phyloP scores from a whole-genome alignment of 108 stramenopile genomes.

The Cyclotella atomus region DNA sequence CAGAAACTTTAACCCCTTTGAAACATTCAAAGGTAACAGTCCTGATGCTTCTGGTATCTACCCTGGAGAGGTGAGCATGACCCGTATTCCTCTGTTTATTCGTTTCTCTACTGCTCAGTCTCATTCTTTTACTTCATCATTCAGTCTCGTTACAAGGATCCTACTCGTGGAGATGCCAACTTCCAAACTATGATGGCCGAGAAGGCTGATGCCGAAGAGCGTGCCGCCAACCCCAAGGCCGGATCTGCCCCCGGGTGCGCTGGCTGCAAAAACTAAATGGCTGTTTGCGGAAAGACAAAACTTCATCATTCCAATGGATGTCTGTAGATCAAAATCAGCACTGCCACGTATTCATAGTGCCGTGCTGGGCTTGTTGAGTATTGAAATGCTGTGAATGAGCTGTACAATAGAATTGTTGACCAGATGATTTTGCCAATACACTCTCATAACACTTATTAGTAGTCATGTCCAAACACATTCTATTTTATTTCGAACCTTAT shows the following conservation, averaged over 20 bases:
- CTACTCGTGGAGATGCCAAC: constrained; percentile 80
- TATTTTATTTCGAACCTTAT: not conserved
- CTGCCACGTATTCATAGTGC: no score
- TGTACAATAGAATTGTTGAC: constrained; percentile 5
- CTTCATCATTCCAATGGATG: not conserved
- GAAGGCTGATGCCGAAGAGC: constrained; percentile 63
- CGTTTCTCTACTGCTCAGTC: not conserved
- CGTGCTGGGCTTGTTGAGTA: not conserved
- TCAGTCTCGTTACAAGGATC: constrained; percentile 88
- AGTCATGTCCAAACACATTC: not conserved
- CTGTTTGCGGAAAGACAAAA: not conserved
- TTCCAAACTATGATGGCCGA: constrained; percentile 86
- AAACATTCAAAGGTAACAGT: constrained; percentile 76
- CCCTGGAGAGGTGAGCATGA: constrained; percentile 70
- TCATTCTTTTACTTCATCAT: constrained; percentile 14
- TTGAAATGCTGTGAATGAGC: constrained; percentile 1
- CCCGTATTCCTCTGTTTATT: not conserved
- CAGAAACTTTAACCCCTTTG: constrained; percentile 96
- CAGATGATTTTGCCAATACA: not conserved
- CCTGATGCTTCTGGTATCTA: constrained; percentile 82
- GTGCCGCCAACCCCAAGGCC: constrained; percentile 82
- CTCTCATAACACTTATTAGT: constrained; percentile 7
- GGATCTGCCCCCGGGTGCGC: constrained; percentile 71
- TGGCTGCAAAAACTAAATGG: constrained; percentile 83
- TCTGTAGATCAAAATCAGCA: not conserved